Evolutionary conservation across 306 rosid genomes (phyloP).

Genomic region (Potentilla sterilis): DNA sequence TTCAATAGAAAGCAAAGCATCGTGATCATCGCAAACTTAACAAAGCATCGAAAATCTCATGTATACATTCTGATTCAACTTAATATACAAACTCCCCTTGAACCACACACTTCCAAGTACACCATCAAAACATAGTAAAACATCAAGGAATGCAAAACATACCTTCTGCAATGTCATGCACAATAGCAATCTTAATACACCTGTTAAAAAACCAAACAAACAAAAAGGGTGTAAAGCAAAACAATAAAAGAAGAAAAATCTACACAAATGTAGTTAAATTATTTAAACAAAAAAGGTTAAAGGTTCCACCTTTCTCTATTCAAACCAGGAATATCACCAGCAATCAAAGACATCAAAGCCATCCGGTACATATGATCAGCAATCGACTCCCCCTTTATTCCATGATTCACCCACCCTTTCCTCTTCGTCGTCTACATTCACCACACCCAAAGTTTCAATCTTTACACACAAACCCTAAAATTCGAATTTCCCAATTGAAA

Average conservation of each 20-base stretch:
- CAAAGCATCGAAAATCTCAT: neutral
- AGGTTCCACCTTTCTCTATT: constrained; percentile 68
- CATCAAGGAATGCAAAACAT: no score
- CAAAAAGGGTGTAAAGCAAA: neutral
- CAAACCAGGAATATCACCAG: constrained; percentile 65
- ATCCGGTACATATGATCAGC: constrained; percentile 95
- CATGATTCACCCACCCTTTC: constrained; percentile 95
- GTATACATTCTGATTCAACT: neutral
- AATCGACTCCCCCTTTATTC: constrained; percentile 84
- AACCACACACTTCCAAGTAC: neutral
- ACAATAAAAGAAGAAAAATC: neutral
- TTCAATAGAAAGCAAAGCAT: neutral
- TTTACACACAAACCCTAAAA: constrained; percentile 2
- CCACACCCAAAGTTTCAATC: neutral
- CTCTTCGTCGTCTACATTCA: constrained; percentile 70
- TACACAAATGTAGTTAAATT: neutral
- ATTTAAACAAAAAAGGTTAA: constrained; percentile 1
- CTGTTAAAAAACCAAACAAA: constrained; percentile 37
- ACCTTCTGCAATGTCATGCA: constrained; percentile 98
- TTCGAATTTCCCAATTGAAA: neutral
- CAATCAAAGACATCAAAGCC: constrained; percentile 87
- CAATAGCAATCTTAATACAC: constrained; percentile 86
- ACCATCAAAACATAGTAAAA: neutral
- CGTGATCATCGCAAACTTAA: neutral
- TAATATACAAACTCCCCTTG: neutral